phyloP scores from a whole-genome alignment of 2,329 filamentous ascomycete genomes.

The Trichoderma atroviride region DNA sequence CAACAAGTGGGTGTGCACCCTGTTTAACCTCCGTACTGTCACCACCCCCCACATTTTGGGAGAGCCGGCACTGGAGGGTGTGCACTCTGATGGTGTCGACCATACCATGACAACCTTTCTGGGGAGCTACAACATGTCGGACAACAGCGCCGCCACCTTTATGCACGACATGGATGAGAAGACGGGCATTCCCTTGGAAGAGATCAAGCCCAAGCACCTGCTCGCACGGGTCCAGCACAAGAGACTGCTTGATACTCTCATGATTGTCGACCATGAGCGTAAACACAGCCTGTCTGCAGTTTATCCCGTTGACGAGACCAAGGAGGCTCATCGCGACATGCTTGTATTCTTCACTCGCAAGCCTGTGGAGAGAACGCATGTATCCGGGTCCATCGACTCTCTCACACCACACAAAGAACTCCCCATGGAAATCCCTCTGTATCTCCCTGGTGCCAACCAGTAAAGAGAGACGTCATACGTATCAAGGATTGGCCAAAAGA shows the following conservation, averaged over 20 bases:
- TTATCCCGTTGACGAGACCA: slow-evolving; percentile 31
- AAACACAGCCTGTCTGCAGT: slow-evolving; percentile 37
- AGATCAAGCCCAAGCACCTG: slow-evolving; percentile 32
- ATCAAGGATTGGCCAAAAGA: background rate
- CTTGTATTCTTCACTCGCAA: slow-evolving; percentile 38
- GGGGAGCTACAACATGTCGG: slow-evolving; percentile 35
- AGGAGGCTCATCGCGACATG: slow-evolving; percentile 37
- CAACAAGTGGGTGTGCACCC: slow-evolving; percentile 35
- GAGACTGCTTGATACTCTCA: slow-evolving; percentile 35
- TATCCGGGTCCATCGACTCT: slow-evolving; percentile 35
- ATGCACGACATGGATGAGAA: slow-evolving; percentile 36
- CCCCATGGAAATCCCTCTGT: slow-evolving; percentile 36
- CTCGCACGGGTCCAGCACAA: slow-evolving; percentile 34
- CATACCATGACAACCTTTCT: slow-evolving; percentile 40
- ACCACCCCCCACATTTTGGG: slow-evolving; percentile 36
- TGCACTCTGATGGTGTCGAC: slow-evolving; percentile 40
- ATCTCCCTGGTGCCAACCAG: slow-evolving; percentile 28
- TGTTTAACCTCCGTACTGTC: slow-evolving; percentile 38
- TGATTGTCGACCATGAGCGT: slow-evolving; percentile 36
- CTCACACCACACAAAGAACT: slow-evolving; percentile 32
- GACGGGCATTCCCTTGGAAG: slow-evolving; percentile 32
- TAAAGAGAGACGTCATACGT: background rate
- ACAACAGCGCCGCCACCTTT: slow-evolving; percentile 37
- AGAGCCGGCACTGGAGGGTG: slow-evolving; percentile 39
- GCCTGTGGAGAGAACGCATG: slow-evolving; percentile 32